Percentiles rank a stretch among this genome's conserved stretches.
phyloP scores from a whole-genome alignment of 2,329 filamentous ascomycete species.

The Hypoxylon sp. region DNA sequence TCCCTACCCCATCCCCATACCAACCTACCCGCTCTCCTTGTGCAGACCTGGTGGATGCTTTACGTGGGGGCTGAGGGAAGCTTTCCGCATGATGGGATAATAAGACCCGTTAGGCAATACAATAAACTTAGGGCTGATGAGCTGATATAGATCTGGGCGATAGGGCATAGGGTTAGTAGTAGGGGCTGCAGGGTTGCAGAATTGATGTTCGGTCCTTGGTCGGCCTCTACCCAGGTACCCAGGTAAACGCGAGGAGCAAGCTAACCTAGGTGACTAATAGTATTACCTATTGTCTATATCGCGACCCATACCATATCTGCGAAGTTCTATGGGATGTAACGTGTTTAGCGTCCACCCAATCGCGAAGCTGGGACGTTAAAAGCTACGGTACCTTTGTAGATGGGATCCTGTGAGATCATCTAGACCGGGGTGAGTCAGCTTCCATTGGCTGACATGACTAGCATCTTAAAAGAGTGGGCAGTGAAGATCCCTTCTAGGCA shows the following conservation, averaged over 20 bases:
- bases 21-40: conserved; percentile 1
- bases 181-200: conserved; percentile 6
- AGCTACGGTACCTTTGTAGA: not conserved
- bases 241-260: conserved; percentile 1
- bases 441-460: conserved; percentile 15
- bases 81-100: not conserved
- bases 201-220: no score
- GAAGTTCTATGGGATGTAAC: conserved; percentile 9
- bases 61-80: conserved; percentile 5
- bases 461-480: conserved; percentile 14
- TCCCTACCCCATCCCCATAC: no score
- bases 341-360: conserved; percentile 17
- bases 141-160: conserved; percentile 4
- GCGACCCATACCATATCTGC: conserved; percentile 17
- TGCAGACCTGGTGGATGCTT: conserved; percentile 6
- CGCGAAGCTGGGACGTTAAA: not conserved
- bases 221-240: no score
- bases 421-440: conserved; percentile 20
- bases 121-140: conserved; percentile 25
- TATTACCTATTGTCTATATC: conserved; percentile 8
- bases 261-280: not conserved
- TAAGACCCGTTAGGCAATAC: no score
- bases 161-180: no score
- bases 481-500: conserved; percentile 38
- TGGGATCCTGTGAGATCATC: conserved; percentile 21